phyloP scores from a whole-genome alignment of 1,284 basidiomycete genomes.

The Ceratobasidium theobromae region DNA sequence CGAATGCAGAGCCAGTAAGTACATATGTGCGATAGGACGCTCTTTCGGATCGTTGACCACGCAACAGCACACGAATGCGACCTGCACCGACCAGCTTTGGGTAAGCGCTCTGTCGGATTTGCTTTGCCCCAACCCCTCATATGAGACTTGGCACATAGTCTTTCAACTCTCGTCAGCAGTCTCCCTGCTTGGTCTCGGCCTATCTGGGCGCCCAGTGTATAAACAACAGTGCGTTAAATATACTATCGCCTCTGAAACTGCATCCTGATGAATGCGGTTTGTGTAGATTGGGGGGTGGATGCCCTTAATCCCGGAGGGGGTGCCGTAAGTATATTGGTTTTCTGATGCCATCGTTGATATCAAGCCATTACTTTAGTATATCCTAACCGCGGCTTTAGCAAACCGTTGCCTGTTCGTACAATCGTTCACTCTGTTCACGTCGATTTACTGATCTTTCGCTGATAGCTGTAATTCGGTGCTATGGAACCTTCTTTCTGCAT shows the following conservation, averaged over 20 bases:
- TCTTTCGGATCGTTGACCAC: background rate
- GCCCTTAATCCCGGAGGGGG: no score
- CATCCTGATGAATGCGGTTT: slow-evolving; percentile 4
- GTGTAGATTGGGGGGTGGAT: no score
- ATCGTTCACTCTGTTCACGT: background rate
- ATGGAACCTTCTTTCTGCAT: slow-evolving; percentile 35
- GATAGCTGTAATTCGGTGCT: slow-evolving; percentile 33
- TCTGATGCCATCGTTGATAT: no score
- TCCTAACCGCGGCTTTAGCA: no score
- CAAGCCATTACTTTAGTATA: no score
- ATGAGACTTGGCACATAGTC: background rate
- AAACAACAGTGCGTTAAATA: background rate
- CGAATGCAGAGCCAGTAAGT: slow-evolving; percentile 5
- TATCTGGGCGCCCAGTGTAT: slow-evolving; percentile 32
- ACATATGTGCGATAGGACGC: background rate
- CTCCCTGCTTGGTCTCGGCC: slow-evolving; percentile 34
- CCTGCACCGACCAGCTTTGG: slow-evolving; percentile 8
- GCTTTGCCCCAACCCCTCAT: background rate
- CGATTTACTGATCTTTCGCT: background rate
- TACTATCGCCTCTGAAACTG: slow-evolving; percentile 18
- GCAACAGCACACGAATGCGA: slow-evolving; percentile 13
- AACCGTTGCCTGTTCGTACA: slow-evolving; percentile 16
- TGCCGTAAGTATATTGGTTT: no score
- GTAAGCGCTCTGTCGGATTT: background rate
- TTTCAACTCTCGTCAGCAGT: slow-evolving; percentile 32